A percentile compares a stretch with the other conserved stretches of the same genome.
These are phyloP conservation scores for Chenopodium album DNA, from an alignment of 148 eudicot species.

Conservation along the genomic window DNA sequence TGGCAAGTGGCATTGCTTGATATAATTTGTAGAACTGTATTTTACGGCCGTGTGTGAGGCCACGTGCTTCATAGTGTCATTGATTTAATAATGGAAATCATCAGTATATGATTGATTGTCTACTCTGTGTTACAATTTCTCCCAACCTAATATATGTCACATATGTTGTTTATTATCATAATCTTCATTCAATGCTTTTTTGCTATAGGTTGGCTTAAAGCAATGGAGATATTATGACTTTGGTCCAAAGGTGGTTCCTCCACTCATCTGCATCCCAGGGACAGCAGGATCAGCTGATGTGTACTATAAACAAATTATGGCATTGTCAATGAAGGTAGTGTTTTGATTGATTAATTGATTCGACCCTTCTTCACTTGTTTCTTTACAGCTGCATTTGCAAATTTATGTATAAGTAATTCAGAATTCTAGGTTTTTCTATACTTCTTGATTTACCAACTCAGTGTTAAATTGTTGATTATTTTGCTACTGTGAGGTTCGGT, in stretches of 20 bases:
- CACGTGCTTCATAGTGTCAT: neutral
- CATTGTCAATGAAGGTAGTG: conserved; percentile 84
- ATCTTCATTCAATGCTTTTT: conserved; percentile 1
- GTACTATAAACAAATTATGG: conserved; percentile 91
- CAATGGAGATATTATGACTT: conserved; percentile 99
- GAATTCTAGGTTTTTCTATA: neutral
- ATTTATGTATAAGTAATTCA: neutral
- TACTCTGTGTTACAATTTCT: too few species aligned
- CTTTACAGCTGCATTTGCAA: neutral
- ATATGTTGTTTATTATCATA: neutral
- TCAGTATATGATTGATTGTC: neutral
- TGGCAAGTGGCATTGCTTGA: neutral
- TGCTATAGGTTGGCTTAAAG: conserved; percentile 69
- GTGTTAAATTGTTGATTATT: too few species aligned
- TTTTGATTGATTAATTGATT: neutral
- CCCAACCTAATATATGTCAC: neutral
- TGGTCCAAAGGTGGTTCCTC: conserved; percentile 95
- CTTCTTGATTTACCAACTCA: neutral
- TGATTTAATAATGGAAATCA: neutral
- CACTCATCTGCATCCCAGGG: conserved; percentile 89
- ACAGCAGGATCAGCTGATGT: conserved; percentile 95
- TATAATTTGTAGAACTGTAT: neutral
- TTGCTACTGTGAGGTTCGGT: too few species aligned
- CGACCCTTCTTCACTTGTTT: neutral
- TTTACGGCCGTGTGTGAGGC: neutral